phyloP scores from a whole-genome alignment of 495 filamentous ascomycete genomes.

The Lophiotrema nucula region DNA sequence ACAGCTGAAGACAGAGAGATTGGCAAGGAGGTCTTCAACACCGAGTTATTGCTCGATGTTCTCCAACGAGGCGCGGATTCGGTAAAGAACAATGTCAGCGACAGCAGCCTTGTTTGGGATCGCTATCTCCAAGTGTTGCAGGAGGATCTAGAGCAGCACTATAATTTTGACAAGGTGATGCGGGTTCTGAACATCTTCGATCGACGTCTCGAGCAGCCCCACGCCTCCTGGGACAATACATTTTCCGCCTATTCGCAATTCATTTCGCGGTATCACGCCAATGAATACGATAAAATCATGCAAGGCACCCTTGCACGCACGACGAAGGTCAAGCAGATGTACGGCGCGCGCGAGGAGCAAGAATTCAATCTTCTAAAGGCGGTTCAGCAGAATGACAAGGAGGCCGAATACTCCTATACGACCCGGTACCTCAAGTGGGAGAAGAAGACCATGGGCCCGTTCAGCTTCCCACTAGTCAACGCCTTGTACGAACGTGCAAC shows the following conservation, averaged over 20 bases:
- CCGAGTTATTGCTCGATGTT: slow-evolving; percentile 70
- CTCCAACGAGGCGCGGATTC: slow-evolving; percentile 77
- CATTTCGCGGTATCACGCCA: slow-evolving; percentile 70
- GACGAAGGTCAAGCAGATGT: slow-evolving; percentile 67
- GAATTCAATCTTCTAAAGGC: slow-evolving; percentile 68
- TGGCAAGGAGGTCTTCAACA: slow-evolving; percentile 75
- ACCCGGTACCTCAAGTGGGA: slow-evolving; percentile 85
- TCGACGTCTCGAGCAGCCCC: slow-evolving; percentile 72
- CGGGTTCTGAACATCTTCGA: slow-evolving; percentile 69
- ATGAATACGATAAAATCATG: slow-evolving; percentile 79
- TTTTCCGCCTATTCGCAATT: slow-evolving; percentile 80
- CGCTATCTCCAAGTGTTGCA: slow-evolving; percentile 63
- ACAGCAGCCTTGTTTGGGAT: slow-evolving; percentile 89
- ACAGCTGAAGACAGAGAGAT: slow-evolving; percentile 71
- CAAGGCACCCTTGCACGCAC: slow-evolving; percentile 62
- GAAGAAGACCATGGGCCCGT: slow-evolving; percentile 51
- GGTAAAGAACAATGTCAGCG: slow-evolving; percentile 76
- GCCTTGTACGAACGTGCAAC: slow-evolving; percentile 75
- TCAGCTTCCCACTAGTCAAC: slow-evolving; percentile 62
- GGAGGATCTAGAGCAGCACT: slow-evolving; percentile 60
- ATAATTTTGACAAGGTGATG: slow-evolving; percentile 58
- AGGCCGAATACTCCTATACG: slow-evolving; percentile 58
- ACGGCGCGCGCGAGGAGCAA: slow-evolving; percentile 64
- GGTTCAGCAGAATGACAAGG: slow-evolving; percentile 55
- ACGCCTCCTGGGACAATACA: slow-evolving; percentile 81